phyloP scores from a whole-genome alignment of 2,329 filamentous ascomycete genomes.

The Colletotrichum trifolii region DNA sequence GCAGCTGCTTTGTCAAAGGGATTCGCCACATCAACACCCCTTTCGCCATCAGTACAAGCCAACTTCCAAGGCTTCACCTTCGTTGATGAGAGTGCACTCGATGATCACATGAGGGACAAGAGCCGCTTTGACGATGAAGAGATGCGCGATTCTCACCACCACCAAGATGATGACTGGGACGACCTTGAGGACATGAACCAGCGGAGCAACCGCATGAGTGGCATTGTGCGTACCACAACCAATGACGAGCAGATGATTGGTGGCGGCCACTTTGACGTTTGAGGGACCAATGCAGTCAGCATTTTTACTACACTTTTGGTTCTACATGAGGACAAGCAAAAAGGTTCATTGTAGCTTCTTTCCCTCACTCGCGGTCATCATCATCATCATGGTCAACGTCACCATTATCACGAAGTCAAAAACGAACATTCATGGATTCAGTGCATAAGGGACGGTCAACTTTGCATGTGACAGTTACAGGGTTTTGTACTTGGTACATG shows the following conservation, averaged over 20 bases:
- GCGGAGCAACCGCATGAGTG: constrained; percentile 71
- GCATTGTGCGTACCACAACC: constrained; percentile 66
- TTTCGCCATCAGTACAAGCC: constrained; percentile 95
- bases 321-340: constrained; percentile 26
- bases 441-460: constrained; percentile 37
- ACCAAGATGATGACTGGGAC: constrained; percentile 66
- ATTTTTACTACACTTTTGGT: constrained; percentile 14
- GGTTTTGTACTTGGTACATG: constrained; percentile 33
- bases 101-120: constrained; percentile 78
- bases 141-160: constrained; percentile 65
- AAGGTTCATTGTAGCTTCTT: constrained; percentile 23
- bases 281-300: constrained; percentile 41
- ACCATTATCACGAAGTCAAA: constrained; percentile 34
- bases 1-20: constrained; percentile 88
- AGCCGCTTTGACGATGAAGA: constrained; percentile 64
- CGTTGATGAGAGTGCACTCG: constrained; percentile 96
- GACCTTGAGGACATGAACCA: constrained; percentile 66
- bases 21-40: constrained; percentile 87
- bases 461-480: constrained; percentile 36
- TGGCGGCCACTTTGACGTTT: constrained; percentile 72
- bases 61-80: constrained; percentile 99
- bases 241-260: constrained; percentile 74
- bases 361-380: constrained; percentile 16
- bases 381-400: not conserved
- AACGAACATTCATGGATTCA: constrained; percentile 37